phyloP scores from a whole-genome alignment of 2,329 filamentous ascomycete genomes.

The Paecilomyces sp. region DNA sequence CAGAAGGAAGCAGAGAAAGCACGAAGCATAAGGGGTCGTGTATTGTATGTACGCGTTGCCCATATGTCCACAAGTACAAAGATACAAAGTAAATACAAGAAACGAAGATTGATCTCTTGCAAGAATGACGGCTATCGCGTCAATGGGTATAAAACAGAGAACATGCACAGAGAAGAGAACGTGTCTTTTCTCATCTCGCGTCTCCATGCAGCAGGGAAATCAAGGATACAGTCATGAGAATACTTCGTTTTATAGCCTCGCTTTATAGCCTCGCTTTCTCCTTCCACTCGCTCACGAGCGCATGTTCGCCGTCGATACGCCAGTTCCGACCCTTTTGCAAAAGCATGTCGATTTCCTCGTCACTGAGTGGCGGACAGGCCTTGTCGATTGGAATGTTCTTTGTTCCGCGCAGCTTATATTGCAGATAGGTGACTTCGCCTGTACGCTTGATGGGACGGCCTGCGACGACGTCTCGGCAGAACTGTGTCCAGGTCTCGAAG shows the following conservation, averaged over 20 bases:
- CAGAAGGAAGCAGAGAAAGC: no score
- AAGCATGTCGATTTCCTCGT: constrained; percentile 27
- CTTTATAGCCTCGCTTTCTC: constrained; percentile 25
- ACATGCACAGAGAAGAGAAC: neutral
- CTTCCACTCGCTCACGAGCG: constrained; percentile 22
- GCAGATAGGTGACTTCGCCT: constrained; percentile 25
- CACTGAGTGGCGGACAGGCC: constrained; percentile 20
- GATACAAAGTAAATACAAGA: neutral
- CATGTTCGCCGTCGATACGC: constrained; percentile 27
- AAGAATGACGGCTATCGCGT: neutral
- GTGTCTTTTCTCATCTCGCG: neutral
- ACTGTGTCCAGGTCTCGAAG: constrained; percentile 50
- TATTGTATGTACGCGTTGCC: no score
- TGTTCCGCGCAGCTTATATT: constrained; percentile 18
- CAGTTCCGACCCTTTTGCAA: constrained; percentile 22
- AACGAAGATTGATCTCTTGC: neutral
- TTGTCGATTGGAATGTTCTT: constrained; percentile 26
- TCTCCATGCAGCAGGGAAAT: neutral
- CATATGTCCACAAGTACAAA: no score
- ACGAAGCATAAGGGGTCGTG: no score
- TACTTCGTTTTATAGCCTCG: constrained; percentile 18
- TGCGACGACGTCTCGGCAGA: constrained; percentile 34
- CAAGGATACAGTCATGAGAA: neutral
- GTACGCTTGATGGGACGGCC: constrained; percentile 18
- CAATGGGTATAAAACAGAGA: neutral